Base-by-base conservation (phyloP, 1,139 yeast genomes). In the Suhomyces panamericanus region DNA sequence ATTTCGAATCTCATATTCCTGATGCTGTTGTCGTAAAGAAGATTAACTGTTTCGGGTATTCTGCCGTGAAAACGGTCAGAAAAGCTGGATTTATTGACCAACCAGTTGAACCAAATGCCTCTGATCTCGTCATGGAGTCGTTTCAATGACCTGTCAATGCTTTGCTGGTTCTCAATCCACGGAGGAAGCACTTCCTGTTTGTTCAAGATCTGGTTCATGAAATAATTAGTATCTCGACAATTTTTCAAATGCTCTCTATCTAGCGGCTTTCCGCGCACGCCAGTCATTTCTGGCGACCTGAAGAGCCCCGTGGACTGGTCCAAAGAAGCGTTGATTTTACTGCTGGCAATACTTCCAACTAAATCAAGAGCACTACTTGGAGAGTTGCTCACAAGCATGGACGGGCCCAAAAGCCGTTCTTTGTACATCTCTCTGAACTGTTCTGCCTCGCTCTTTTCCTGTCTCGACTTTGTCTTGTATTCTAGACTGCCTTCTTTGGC, bases 121-220 rank as follows among this genome's bases (percentile, higher is more conserved):
- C 73, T 77, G 29, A 84, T 43, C 29, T 67, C 70, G 0, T 51
- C 44, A 39, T 89, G 62, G 46, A 87, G 79, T 0, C 58, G 56
- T 1, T 54, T 58, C 5, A 85, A 70, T 31, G 75, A 77, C 2
- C 57, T 51, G 39, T 75, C 77, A 4, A 87, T 75, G 4, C 77
- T 73, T 38, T 81, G 78, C 62, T 89, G 96, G 43, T 78, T 81
- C 55, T 88, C 95, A 28, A 89, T 83, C 96, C 96, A 89, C 0
- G 95, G 95, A 0, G 96, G 96, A 10, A 83, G 70, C 0, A 87
- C 83, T 38, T 87, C 90, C 61, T 89, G 96, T 37, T 80, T 78
- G 52, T 80, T 83, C 48, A 89, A 67, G 39, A 89, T 83, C 50
- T 72, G 73, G 53, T 71, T 73, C 63, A 74, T 63, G 49, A 74